A percentile compares a stretch with the other conserved stretches of the same genome.
These are phyloP conservation scores for Salvia hispanica DNA, from an alignment of 257 asterid species.

Conservation along the genomic window DNA sequence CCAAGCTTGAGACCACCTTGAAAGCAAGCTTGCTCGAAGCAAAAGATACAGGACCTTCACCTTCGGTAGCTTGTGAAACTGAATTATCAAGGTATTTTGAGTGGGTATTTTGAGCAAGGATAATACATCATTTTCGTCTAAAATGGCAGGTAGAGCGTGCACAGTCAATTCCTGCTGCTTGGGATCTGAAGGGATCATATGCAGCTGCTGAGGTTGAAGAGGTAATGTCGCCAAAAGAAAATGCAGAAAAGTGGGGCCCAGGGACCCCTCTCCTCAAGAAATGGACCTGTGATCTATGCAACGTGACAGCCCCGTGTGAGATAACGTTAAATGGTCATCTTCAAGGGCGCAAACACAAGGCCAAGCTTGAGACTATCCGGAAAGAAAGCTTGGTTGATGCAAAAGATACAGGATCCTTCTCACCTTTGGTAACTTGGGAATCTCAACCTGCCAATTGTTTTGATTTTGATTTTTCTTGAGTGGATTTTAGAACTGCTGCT, in stretches of 20 bases:
- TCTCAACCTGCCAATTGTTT: neutral
- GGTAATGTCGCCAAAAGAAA: neutral
- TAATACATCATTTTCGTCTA: neutral
- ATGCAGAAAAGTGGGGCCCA: neutral
- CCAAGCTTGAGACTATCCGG: slow-evolving; percentile 22
- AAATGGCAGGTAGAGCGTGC: too few relatives aligned
- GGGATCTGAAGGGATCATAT: neutral
- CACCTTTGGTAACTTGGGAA: slow-evolving; percentile 12
- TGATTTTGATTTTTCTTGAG: neutral
- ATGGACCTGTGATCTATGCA: slow-evolving; percentile 46
- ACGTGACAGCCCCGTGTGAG: slow-evolving; percentile 35
- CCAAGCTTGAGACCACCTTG: too few relatives aligned
- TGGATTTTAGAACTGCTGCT: neutral
- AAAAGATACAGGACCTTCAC: too few relatives aligned
- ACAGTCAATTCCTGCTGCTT: slow-evolving; percentile 8
- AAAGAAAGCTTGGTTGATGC: slow-evolving; percentile 26
- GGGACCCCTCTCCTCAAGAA: slow-evolving; percentile 14
- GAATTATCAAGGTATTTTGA: too few relatives aligned
- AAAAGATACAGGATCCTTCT: slow-evolving; percentile 17
- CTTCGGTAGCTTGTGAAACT: neutral
- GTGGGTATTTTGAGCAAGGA: too few relatives aligned
- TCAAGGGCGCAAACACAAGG: slow-evolving; percentile 40
- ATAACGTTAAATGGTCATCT: slow-evolving; percentile 32
- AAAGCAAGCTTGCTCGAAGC: too few relatives aligned
- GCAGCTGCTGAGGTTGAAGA: neutral